phyloP scores from a whole-genome alignment of 345 rosid species.

The Dovyalis caffra region DNA sequence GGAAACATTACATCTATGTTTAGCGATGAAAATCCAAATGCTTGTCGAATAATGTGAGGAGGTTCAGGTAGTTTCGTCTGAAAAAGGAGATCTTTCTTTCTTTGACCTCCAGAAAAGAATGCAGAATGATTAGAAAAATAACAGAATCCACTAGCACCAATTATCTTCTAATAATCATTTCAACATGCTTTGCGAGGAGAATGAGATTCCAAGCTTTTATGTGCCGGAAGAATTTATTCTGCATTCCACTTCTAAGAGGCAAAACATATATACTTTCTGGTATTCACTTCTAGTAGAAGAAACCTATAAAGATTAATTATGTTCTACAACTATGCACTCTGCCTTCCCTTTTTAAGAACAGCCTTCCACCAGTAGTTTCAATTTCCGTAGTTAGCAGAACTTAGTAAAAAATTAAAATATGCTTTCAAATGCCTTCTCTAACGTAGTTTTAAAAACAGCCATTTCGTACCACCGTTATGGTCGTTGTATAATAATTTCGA shows the following conservation, averaged over 20 bases:
- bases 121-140: conserved; percentile 18
- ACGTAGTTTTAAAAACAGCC: too few relatives aligned
- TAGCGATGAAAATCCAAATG: conserved; percentile 75
- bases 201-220: conserved; percentile 46
- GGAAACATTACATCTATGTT: conserved; percentile 60
- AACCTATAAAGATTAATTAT: conserved; percentile 6
- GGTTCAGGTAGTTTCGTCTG: not conserved
- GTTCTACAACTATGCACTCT: conserved; percentile 15
- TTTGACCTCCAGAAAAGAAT: conserved; percentile 14
- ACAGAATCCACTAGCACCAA: conserved; percentile 1
- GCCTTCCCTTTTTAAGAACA: conserved; percentile 14
- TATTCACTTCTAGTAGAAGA: conserved; percentile 21
- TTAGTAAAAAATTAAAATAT: not conserved
- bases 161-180: conserved; percentile 27
- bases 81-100: conserved; percentile 15
- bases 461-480: too few relatives aligned
- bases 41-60: conserved; percentile 49
- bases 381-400: not conserved
- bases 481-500: too few relatives aligned
- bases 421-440: not conserved
- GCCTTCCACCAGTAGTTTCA: not conserved
- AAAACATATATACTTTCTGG: not conserved
- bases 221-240: conserved; percentile 46
- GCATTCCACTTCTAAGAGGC: conserved; percentile 28
- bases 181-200: conserved; percentile 26